Conservation (phyloP, 2,329 filamentous ascomycete genomes). For the Sporothrix euskadiensis region DNA sequence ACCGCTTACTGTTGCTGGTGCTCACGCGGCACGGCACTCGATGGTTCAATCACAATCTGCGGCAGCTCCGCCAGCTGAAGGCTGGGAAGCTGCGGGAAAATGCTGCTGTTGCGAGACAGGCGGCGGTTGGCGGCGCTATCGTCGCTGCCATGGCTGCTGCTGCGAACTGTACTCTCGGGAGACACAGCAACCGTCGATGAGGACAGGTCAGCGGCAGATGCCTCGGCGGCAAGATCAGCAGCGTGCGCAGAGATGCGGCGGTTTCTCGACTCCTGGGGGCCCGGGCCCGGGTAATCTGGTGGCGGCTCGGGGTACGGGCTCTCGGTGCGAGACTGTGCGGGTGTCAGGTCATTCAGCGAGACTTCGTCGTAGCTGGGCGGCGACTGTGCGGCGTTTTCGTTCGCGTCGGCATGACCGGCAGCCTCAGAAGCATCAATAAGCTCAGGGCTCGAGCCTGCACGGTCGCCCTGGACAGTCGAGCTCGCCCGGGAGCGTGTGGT, state of each 20-base stretch:
- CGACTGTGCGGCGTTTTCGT: slow-evolving; percentile 40
- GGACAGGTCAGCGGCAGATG: slow-evolving; percentile 17
- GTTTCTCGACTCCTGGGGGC: slow-evolving; percentile 36
- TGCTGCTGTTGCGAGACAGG: slow-evolving; percentile 42
- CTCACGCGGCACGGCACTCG: slow-evolving; percentile 42
- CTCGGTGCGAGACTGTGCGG: slow-evolving; percentile 38
- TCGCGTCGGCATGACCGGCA: neutral
- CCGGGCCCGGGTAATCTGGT: slow-evolving; percentile 47
- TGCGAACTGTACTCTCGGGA: neutral
- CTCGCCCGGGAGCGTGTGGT: slow-evolving; percentile 43
- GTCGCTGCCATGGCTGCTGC: slow-evolving; percentile 21
- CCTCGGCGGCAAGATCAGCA: slow-evolving; percentile 36
- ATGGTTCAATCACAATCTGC: slow-evolving; percentile 61
- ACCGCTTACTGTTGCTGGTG: neutral
- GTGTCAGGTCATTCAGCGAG: slow-evolving; percentile 39
- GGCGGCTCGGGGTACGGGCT: slow-evolving; percentile 52
- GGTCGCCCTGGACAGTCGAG: slow-evolving; percentile 41
- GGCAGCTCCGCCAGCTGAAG: slow-evolving; percentile 53
- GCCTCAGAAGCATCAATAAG: slow-evolving; percentile 47
- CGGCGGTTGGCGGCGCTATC: slow-evolving; percentile 26
- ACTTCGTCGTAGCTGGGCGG: slow-evolving; percentile 56
- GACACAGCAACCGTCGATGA: neutral
- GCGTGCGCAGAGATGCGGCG: slow-evolving; percentile 41
- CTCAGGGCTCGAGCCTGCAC: slow-evolving; percentile 55
- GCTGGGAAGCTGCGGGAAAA: slow-evolving; percentile 53